Evolutionary conservation across 106 monocot genomes (phyloP).

Genomic region (Apostasia ramifera): DNA sequence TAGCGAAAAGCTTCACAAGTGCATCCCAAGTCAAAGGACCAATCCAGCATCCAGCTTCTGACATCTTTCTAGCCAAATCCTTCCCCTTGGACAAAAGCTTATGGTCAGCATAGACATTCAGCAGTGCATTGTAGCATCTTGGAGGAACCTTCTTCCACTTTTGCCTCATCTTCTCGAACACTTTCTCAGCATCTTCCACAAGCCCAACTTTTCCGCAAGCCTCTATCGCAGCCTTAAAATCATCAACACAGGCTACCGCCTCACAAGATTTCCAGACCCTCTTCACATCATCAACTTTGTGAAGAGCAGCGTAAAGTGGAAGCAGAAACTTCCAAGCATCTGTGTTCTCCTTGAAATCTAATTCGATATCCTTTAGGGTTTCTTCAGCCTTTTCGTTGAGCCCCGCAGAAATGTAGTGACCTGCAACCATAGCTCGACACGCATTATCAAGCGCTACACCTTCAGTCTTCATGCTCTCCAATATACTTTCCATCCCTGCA

Average conservation of each 20-base stretch:
- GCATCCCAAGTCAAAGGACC: slow-evolving; percentile 67
- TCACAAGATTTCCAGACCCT: slow-evolving; percentile 66
- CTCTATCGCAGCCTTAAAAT: slow-evolving; percentile 57
- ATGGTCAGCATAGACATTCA: slow-evolving; percentile 63
- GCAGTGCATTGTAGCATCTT: slow-evolving; percentile 44
- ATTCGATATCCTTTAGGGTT: slow-evolving; percentile 68
- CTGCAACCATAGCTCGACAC: slow-evolving; percentile 31
- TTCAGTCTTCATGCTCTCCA: slow-evolving; percentile 63
- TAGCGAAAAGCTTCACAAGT: slow-evolving; percentile 57
- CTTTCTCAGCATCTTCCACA: slow-evolving; percentile 53
- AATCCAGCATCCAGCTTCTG: slow-evolving; percentile 29
- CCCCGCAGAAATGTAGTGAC: slow-evolving; percentile 49
- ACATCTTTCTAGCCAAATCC: slow-evolving; percentile 57
- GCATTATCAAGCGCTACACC: slow-evolving; percentile 46
- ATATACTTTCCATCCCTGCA: slow-evolving; percentile 57
- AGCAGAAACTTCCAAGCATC: slow-evolving; percentile 40
- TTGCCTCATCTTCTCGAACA: slow-evolving; percentile 47
- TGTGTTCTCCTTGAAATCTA: slow-evolving; percentile 32
- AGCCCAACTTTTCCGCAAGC: slow-evolving; percentile 65
- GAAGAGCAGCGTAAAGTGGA: slow-evolving; percentile 58
- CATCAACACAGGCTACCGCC: slow-evolving; percentile 29
- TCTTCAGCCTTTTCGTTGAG: slow-evolving; percentile 50
- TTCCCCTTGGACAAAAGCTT: slow-evolving; percentile 69
- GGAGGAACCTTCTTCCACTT: slow-evolving; percentile 36
- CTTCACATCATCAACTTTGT: slow-evolving; percentile 46